These are phyloP conservation scores for Fusarium temperatum DNA, from an alignment of 2,329 filamentous ascomycete genomes.

Conservation along the genomic window DNA sequence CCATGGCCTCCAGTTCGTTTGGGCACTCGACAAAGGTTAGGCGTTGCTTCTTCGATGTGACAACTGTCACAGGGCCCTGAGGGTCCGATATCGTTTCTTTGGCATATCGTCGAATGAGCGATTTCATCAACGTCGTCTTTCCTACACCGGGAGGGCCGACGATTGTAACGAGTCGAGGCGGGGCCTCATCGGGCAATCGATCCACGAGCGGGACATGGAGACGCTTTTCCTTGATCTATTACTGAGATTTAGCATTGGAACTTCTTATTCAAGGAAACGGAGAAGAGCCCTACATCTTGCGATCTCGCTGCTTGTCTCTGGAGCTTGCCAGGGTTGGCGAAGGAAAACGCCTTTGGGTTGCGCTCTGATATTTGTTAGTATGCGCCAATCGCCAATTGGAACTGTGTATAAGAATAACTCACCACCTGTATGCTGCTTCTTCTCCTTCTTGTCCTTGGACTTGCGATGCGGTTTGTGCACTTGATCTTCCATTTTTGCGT, in stretches of 20 bases:
- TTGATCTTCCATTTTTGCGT: slow-evolving; percentile 78
- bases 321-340: slow-evolving; percentile 81
- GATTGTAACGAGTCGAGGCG: slow-evolving; percentile 90
- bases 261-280: neutral
- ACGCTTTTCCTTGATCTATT: slow-evolving; percentile 89
- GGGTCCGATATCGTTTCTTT: slow-evolving; percentile 94
- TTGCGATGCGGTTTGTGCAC: slow-evolving; percentile 85
- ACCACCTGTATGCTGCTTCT: slow-evolving; percentile 53
- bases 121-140: slow-evolving; percentile 96
- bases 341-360: slow-evolving; percentile 92
- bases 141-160: slow-evolving; percentile 95
- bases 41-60: slow-evolving; percentile 94
- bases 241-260: slow-evolving; percentile 35
- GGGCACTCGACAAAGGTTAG: slow-evolving; percentile 97
- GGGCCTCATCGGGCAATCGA: slow-evolving; percentile 92
- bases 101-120: slow-evolving; percentile 90
- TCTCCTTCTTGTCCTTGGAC: slow-evolving; percentile 85
- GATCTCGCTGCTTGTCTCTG: slow-evolving; percentile 78
- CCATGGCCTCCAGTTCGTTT: slow-evolving; percentile 96
- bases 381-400: slow-evolving; percentile 2
- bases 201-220: slow-evolving; percentile 97
- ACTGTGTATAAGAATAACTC: neutral
- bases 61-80: slow-evolving; percentile 91
- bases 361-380: slow-evolving; percentile 59
- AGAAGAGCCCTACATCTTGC: slow-evolving; percentile 66